Evolutionary conservation across 306 rosid species (phyloP).

Genomic region (Datisca glomerata): DNA sequence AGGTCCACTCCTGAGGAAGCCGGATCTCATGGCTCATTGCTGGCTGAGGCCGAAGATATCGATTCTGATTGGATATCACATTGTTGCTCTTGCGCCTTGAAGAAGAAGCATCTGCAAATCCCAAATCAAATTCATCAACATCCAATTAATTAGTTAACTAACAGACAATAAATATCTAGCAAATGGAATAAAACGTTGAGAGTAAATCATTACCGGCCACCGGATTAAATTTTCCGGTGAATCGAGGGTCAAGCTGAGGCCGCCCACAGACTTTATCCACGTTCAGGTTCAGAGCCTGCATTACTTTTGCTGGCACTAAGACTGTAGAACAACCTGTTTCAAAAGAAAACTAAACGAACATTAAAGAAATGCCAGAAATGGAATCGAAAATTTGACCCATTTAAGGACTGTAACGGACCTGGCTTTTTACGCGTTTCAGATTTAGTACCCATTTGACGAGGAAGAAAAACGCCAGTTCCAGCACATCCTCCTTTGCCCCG

Average conservation of each 20-base stretch:
- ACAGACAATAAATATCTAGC: neutral
- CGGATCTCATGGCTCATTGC: slow-evolving; percentile 24
- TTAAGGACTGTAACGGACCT: slow-evolving; percentile 18
- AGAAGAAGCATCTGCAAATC: neutral
- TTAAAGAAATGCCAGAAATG: neutral
- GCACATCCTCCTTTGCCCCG: slow-evolving; percentile 27
- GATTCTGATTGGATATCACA: neutral
- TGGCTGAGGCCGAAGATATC: neutral
- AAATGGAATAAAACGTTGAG: neutral
- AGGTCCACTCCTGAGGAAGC: slow-evolving; percentile 78
- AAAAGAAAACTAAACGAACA: neutral
- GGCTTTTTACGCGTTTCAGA: slow-evolving; percentile 25
- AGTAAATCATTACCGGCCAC: slow-evolving; percentile 16
- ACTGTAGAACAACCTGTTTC: slow-evolving; percentile 28
- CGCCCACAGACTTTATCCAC: slow-evolving; percentile 22
- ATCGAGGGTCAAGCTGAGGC: slow-evolving; percentile 18
- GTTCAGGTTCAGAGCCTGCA: slow-evolving; percentile 32
- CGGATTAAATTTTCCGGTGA: slow-evolving; percentile 5
- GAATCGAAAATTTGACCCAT: neutral
- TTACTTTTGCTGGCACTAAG: slow-evolving; percentile 39
- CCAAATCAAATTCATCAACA: neutral
- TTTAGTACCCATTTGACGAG: slow-evolving; percentile 27
- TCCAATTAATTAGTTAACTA: neutral
- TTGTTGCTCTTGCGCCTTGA: slow-evolving; percentile 3
- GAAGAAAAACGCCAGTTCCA: slow-evolving; percentile 89